Evolutionary conservation across 1,139 yeast species (phyloP), one percentile per base, ranked within the genome.

Genomic region (Yamadazyma triangularis): DNA sequence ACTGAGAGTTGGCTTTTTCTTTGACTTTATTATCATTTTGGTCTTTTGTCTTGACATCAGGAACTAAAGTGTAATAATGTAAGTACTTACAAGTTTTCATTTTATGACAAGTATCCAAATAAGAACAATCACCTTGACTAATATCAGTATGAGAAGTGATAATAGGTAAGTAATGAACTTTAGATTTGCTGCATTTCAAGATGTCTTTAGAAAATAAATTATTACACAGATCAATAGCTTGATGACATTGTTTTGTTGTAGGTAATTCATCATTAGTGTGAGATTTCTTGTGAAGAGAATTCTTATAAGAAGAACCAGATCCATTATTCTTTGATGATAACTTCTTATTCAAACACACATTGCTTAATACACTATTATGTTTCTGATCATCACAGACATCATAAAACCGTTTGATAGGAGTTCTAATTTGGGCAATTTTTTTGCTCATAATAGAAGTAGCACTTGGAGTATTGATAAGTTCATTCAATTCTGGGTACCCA

Each of bases 61-160:
- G 89, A 43, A 62, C 51, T 44, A 79, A 64, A 28, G 80, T 82
- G 38, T 71, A 66, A 53, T 88, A 89, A 56, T 89, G 97, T 26
- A 86, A 67, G 51, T 84, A 89, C 19, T 94, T 67, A 55, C 96
- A 89, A 4, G 77, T 64, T 41, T 75, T 78, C 56, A 84, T 73
- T 54, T 88, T 87, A 57, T 86, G 95, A 48, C 97, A 89, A 1
- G 96, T 88, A 51, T 89, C 96, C 40, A 89, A 66, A 49, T 89
- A 89, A 4, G 96, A 88, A 49, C 97, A 89, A 53, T 89, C 96
- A 1, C 96, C 97, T n/a, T 86, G 55, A 14, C 67, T 58, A 1
- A 57, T 35, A 47, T 89, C 96, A 0, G 96, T 67, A 23, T 66
- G 62, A 20, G 47, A 47, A 26, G 66, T 70, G 27, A 77, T 55